phyloP scores from a whole-genome alignment of 495 filamentous ascomycete species.

The Glutinoglossum americanum region DNA sequence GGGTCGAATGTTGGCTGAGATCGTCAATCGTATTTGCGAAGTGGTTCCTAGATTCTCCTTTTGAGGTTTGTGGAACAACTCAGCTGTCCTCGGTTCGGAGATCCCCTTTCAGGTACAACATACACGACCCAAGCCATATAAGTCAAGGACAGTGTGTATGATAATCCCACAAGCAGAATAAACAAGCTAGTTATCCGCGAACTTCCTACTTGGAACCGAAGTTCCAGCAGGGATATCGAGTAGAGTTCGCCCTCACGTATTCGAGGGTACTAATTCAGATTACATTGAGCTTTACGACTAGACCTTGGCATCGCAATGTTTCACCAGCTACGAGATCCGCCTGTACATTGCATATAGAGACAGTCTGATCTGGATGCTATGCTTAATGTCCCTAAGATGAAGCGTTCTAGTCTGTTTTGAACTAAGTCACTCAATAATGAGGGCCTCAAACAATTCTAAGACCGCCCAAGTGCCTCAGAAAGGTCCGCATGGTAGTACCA shows the following conservation, averaged over 20 bases:
- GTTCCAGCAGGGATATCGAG: too few relatives aligned
- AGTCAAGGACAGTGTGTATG: too few relatives aligned
- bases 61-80: neutral
- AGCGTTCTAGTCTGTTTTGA: neutral
- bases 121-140: neutral
- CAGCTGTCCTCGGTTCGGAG: neutral
- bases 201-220: too few relatives aligned
- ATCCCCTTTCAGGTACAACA: neutral
- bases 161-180: too few relatives aligned
- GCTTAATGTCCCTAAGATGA: neutral
- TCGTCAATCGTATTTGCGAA: neutral
- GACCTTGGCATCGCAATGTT: too few relatives aligned
- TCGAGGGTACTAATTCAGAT: too few relatives aligned
- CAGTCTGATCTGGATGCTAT: too few relatives aligned
- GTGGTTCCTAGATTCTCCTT: neutral
- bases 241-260: too few relatives aligned
- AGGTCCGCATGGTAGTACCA: neutral
- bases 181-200: too few relatives aligned
- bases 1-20: neutral
- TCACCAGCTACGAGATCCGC: too few relatives aligned
- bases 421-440: neutral
- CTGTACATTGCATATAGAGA: too few relatives aligned
- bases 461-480: neutral
- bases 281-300: too few relatives aligned
- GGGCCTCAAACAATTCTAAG: neutral